A percentile compares a stretch with the other conserved stretches of the same genome.
Evolutionary conservation across 805 yeast species (phyloP).

Genomic region (Wickerhamomyces kurtzmanii): DNA sequence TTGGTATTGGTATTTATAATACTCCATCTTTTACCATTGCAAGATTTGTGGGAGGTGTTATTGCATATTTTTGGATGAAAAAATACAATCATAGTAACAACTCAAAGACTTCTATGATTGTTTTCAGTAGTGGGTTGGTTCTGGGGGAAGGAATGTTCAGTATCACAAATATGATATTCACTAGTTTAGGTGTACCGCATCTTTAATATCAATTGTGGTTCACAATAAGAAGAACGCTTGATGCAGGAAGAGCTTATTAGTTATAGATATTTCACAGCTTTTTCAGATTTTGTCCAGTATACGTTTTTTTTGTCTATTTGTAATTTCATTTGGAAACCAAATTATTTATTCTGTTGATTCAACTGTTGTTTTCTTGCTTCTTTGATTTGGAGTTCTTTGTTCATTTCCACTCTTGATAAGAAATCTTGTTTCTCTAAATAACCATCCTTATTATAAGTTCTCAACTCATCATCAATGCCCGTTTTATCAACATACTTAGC

Average conservation of each 20-base stretch:
- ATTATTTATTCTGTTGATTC: conserved; percentile 10
- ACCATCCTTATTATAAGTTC: conserved; percentile 78
- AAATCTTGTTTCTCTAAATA: conserved; percentile 88
- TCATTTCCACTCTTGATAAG: conserved; percentile 57
- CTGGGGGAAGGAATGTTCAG: conserved; percentile 91
- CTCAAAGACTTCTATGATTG: conserved; percentile 66
- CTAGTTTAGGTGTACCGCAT: conserved; percentile 61
- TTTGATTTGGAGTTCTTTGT: conserved; percentile 26
- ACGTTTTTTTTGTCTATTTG: no score
- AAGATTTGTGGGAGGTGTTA: conserved; percentile 79
- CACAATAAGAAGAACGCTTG: background rate
- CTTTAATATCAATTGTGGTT: conserved; percentile 19
- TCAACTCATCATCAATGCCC: conserved; percentile 76
- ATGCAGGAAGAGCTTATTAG: no score
- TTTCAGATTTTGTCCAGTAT: no score
- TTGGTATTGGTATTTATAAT: conserved; percentile 93
- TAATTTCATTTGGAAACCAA: background rate
- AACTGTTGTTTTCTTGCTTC: conserved; percentile 25
- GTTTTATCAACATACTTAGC: conserved; percentile 84
- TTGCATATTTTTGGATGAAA: conserved; percentile 49
- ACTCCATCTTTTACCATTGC: conserved; percentile 91
- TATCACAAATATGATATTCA: conserved; percentile 68
- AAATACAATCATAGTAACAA: conserved; percentile 25
- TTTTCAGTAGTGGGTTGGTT: conserved; percentile 85
- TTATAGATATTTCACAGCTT: no score